Percentiles rank a stretch among this genome's conserved stretches.
Evolutionary conservation across 306 rosid genomes (phyloP).

Genomic region (Spatholobus suberectus): DNA sequence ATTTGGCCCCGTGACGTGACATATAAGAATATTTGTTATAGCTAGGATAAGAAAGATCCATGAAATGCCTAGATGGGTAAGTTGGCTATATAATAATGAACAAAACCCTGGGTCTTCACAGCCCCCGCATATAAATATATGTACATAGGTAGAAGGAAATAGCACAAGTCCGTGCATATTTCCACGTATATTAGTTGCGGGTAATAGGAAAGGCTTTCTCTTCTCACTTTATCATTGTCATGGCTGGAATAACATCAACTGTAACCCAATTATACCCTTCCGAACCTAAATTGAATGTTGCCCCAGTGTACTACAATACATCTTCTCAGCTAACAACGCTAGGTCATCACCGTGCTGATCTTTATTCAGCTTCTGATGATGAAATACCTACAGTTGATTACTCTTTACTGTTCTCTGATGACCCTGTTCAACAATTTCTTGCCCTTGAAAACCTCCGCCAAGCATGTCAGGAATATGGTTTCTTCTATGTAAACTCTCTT

Average conservation of each 20-base stretch:
- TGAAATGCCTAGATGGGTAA: too few relatives aligned
- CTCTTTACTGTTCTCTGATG: slow-evolving; percentile 36
- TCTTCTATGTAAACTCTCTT: slow-evolving; percentile 46
- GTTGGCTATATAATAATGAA: too few relatives aligned
- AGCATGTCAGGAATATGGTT: slow-evolving; percentile 47
- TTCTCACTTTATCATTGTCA: background rate
- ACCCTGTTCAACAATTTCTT: slow-evolving; percentile 11
- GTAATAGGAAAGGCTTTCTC: background rate
- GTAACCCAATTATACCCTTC: background rate
- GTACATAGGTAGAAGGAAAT: too few relatives aligned
- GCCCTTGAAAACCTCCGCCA: slow-evolving; percentile 39
- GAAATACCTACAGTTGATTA: slow-evolving; percentile 50
- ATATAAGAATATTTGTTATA: too few relatives aligned
- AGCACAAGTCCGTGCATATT: too few relatives aligned
- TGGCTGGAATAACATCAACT: background rate
- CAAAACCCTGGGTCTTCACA: too few relatives aligned
- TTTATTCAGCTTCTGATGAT: slow-evolving; percentile 42
- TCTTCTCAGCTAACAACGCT: too few relatives aligned
- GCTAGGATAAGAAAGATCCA: background rate
- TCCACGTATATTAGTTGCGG: background rate
- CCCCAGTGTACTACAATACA: background rate
- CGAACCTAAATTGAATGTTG: background rate
- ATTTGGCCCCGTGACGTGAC: too few relatives aligned
- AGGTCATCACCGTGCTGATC: too few relatives aligned
- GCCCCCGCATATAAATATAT: too few relatives aligned